Percentiles rank a stretch among this genome's conserved stretches.
Evolutionary conservation across 2,329 filamentous ascomycete genomes (phyloP).

Genomic region (Ophiostoma australiae): DNA sequence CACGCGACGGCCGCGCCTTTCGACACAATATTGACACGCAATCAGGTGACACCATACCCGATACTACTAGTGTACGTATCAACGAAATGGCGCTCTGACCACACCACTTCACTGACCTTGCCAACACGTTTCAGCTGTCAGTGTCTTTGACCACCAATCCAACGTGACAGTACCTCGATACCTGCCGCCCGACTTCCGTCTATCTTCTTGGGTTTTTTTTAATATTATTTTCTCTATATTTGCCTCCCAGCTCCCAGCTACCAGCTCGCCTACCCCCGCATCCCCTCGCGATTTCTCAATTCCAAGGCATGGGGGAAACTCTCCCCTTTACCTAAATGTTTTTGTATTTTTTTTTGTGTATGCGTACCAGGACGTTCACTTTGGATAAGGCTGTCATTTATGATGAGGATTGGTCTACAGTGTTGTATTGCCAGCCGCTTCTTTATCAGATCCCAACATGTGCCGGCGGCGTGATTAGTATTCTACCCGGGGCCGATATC

Average conservation of each 20-base stretch:
- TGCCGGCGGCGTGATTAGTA: slow-evolving; percentile 2
- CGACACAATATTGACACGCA: slow-evolving; percentile 23
- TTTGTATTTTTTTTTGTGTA: background rate
- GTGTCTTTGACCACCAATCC: background rate
- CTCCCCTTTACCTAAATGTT: slow-evolving; percentile 7
- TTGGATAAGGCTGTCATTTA: background rate
- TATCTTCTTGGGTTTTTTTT: background rate
- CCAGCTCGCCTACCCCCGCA: slow-evolving; percentile 12
- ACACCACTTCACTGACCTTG: background rate
- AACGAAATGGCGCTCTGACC: background rate
- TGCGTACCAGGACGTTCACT: background rate
- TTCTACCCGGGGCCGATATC: background rate
- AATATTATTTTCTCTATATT: background rate
- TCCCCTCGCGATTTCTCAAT: slow-evolving; percentile 5
- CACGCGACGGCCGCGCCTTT: slow-evolving; percentile 17
- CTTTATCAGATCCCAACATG: slow-evolving; percentile 2
- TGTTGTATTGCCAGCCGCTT: background rate
- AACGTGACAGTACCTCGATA: background rate
- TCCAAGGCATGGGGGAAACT: slow-evolving; percentile 11
- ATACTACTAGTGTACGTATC: background rate
- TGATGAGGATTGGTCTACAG: background rate
- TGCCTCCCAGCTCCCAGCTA: background rate
- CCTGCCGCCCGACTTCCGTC: background rate
- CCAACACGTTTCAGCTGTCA: background rate
- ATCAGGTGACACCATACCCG: slow-evolving; percentile 21